Percentiles rank a stretch among this genome's conserved stretches.
Evolutionary conservation across 2,329 filamentous ascomycete genomes (phyloP).

Genomic region (Colletotrichum sp.): DNA sequence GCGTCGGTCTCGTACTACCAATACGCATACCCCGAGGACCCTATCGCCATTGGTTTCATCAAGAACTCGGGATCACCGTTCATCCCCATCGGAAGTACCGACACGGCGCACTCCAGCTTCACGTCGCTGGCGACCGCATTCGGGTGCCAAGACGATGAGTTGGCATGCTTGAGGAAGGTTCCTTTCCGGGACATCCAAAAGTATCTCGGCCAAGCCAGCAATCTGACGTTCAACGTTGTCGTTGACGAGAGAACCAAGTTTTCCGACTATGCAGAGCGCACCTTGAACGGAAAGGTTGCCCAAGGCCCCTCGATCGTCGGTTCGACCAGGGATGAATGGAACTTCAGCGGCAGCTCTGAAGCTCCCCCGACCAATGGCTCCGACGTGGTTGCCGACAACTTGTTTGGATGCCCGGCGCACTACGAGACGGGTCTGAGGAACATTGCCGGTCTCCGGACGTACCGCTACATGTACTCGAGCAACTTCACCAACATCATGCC

Average conservation of each 20-base stretch:
- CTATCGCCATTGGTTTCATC: constrained; percentile 54
- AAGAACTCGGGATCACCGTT: not conserved
- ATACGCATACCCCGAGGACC: constrained; percentile 53
- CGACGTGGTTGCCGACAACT: not conserved
- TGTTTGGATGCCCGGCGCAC: not conserved
- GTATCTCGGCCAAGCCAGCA: not conserved
- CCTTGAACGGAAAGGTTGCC: not conserved
- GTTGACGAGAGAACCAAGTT: not conserved
- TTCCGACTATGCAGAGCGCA: not conserved
- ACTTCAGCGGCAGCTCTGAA: not conserved
- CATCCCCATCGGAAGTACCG: not conserved
- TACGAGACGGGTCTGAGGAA: not conserved
- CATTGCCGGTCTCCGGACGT: not conserved
- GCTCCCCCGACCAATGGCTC: not conserved
- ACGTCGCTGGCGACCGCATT: not conserved
- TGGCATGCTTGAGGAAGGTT: not conserved
- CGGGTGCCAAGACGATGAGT: not conserved
- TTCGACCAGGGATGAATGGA: not conserved
- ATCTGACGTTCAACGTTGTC: not conserved
- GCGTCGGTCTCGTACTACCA: constrained; percentile 49
- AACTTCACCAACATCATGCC: constrained; percentile 11
- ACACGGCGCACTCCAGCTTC: not conserved
- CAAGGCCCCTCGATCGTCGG: not conserved
- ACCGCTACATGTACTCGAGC: constrained; percentile 1
- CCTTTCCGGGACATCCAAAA: not conserved